Conservation (phyloP, 2,329 filamentous ascomycete genomes). For the Thielaviopsis cerberus region DNA sequence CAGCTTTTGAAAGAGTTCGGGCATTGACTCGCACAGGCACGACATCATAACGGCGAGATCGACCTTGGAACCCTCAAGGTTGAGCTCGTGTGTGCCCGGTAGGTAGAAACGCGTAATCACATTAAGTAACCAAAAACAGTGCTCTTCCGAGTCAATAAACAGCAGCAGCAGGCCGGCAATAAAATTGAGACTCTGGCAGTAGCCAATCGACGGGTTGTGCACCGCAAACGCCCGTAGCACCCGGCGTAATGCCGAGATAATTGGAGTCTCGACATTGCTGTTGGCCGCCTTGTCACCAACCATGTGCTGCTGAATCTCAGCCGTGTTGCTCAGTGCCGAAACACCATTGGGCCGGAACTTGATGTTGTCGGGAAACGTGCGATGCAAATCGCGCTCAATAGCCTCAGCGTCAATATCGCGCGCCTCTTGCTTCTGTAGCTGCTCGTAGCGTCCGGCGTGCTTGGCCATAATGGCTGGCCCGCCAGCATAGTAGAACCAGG, state of each 20-base stretch:
- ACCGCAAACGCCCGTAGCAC: constrained; percentile 80
- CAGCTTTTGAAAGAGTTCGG: constrained; percentile 72
- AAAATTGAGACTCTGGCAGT: constrained; percentile 93
- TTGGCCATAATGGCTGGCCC: constrained; percentile 63
- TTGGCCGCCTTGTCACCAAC: constrained; percentile 23
- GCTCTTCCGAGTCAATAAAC: constrained; percentile 75
- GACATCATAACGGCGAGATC: constrained; percentile 89
- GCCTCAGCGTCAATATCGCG: constrained; percentile 64
- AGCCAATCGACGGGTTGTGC: constrained; percentile 79
- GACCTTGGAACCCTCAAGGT: constrained; percentile 77
- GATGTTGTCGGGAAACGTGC: constrained; percentile 87
- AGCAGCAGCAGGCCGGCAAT: constrained; percentile 75
- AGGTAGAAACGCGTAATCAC: constrained; percentile 79
- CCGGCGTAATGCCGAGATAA: constrained; percentile 64
- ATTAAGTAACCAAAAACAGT: constrained; percentile 80
- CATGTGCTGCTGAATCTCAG: constrained; percentile 20
- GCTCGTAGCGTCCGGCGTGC: constrained; percentile 58
- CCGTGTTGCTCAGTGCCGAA: constrained; percentile 20
- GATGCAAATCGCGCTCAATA: constrained; percentile 82
- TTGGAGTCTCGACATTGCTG: constrained; percentile 21
- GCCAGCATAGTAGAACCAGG: constrained; percentile 92
- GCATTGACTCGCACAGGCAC: constrained; percentile 63
- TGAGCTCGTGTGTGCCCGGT: constrained; percentile 79
- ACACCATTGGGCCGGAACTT: constrained; percentile 54
- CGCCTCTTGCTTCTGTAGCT: constrained; percentile 44